Evolutionary conservation across 139 green algal species (phyloP).

Genomic region (Coelastrella sp.): DNA sequence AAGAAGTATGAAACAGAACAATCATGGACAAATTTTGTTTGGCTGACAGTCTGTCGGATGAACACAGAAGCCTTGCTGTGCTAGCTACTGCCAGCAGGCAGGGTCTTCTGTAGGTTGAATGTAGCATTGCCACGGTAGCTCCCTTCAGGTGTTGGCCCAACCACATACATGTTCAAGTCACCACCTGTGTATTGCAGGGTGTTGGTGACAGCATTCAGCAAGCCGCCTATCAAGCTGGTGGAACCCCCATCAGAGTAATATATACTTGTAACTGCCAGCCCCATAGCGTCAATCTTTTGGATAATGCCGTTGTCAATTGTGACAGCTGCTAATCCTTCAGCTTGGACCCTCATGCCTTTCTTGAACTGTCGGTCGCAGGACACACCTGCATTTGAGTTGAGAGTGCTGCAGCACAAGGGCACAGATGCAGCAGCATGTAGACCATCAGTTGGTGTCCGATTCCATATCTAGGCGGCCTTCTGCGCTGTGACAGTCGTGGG

Average conservation of each 20-base stretch:
- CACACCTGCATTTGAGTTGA: slow-evolving; percentile 18
- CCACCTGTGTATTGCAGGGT: not conserved
- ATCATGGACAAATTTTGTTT: not conserved
- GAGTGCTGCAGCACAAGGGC: not conserved
- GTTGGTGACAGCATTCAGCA: not conserved
- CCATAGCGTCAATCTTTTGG: not conserved
- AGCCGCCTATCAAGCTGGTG: not conserved
- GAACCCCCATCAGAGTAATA: not conserved
- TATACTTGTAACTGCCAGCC: slow-evolving; percentile 9
- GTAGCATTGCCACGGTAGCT: not conserved
- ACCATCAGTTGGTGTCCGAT: too few relatives aligned
- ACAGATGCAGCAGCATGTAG: too few relatives aligned
- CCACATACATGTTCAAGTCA: not conserved
- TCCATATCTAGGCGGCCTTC: too few relatives aligned
- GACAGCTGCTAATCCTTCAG: not conserved
- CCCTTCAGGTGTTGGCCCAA: not conserved
- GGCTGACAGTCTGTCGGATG: too few relatives aligned
- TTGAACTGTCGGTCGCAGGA: slow-evolving; percentile 5
- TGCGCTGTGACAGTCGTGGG: too few relatives aligned
- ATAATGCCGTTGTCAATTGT: not conserved
- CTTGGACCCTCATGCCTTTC: not conserved
- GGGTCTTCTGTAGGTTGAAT: not conserved
- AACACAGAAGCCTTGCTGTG: not conserved
- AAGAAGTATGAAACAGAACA: not conserved
- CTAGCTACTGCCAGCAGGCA: not conserved